phyloP scores from a whole-genome alignment of 768 basidiomycete species.

The Lentinula detonsa region DNA sequence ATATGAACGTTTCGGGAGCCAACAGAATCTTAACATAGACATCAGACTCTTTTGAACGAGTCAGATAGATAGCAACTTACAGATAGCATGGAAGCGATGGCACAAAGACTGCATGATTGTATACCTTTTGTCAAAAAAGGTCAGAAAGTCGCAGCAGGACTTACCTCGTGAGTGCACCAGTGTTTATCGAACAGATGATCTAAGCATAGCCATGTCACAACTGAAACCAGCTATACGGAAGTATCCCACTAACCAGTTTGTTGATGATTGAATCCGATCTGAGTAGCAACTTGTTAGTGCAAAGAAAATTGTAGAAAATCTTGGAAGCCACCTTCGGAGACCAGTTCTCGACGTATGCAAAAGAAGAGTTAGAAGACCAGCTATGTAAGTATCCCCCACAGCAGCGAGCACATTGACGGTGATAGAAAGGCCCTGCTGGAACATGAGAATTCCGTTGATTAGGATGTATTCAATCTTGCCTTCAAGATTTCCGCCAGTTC shows the following conservation, averaged over 20 bases:
- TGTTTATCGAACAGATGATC: constrained; percentile 42
- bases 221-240: background rate
- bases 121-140: background rate
- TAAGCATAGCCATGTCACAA: constrained; percentile 7
- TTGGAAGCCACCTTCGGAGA: constrained; percentile 28
- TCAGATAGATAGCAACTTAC: constrained; percentile 15
- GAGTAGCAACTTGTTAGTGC: background rate
- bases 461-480: constrained; percentile 11
- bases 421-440: constrained; percentile 29
- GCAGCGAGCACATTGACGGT: constrained; percentile 39
- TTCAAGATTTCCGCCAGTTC: constrained; percentile 28
- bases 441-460: background rate
- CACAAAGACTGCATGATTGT: constrained; percentile 14
- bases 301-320: background rate
- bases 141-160: background rate
- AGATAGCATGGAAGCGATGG: constrained; percentile 47
- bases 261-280: constrained; percentile 45
- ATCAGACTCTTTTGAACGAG: background rate
- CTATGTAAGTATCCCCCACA: constrained; percentile 41
- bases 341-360: constrained; percentile 41
- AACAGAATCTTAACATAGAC: constrained; percentile 34
- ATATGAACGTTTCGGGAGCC: constrained; percentile 44
- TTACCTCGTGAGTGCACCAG: constrained; percentile 31
- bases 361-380: constrained; percentile 31
- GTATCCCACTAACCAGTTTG: constrained; percentile 26